Evolutionary conservation across 2,329 filamentous ascomycete genomes (phyloP).

Genomic region (Falciphora oryzae): DNA sequence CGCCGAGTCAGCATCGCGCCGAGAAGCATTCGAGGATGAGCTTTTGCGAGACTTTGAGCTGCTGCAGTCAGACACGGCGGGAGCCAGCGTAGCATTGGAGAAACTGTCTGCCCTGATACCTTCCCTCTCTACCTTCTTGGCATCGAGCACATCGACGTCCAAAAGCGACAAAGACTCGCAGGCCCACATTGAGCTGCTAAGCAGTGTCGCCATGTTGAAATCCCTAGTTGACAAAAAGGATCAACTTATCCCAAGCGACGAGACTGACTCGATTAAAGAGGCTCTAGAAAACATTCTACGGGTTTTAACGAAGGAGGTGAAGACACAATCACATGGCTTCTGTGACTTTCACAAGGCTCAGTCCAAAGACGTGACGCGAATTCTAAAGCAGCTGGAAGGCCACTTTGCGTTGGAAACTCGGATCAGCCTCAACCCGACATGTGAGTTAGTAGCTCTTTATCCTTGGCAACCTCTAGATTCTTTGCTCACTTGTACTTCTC

Average conservation of each 20-base stretch:
- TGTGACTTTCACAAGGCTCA: no score
- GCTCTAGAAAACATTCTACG: background rate
- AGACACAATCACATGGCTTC: background rate
- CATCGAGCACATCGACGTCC: no score
- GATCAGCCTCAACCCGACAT: background rate
- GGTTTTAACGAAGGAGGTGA: background rate
- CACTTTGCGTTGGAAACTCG: background rate
- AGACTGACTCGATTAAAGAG: background rate
- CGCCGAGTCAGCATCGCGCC: no score
- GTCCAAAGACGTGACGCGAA: background rate
- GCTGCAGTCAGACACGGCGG: no score
- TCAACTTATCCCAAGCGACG: background rate
- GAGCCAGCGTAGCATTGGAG: no score
- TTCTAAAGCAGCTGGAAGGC: background rate
- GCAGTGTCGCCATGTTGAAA: background rate
- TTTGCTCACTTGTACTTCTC: no score
- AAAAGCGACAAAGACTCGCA: no score
- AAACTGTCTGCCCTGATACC: no score
- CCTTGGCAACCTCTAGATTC: no score
- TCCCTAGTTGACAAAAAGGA: background rate
- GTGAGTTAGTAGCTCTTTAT: background rate
- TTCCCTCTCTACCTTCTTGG: no score
- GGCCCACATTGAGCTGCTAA: background rate
- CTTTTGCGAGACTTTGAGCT: no score
- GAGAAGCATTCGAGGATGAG: no score